Evolutionary conservation across 306 rosid species (phyloP), one percentile per base, ranked within the genome.

Genomic region (Cucurbita pepo): DNA sequence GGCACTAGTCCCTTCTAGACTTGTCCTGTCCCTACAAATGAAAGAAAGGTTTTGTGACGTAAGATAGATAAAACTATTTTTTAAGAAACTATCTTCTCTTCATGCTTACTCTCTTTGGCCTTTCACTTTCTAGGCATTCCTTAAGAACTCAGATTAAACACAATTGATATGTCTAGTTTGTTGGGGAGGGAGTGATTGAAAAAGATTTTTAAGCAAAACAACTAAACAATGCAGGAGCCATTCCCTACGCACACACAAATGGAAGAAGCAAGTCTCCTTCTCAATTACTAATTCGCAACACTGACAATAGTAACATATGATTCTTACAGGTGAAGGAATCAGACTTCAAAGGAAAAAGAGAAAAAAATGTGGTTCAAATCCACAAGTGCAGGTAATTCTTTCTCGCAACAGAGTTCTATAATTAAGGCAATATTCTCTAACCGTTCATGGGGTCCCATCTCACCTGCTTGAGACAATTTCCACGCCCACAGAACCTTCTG

Each of bases 331-430:
- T 94, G 62, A 85, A 76, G 76, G 95, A 91, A 77, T 88, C 95
- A 1, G 92, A 88, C 75, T 61, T 86, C 82, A 72, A 85, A 59
- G 97, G 97, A 57, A 80, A 81, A 83, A 87, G 79, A 77, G 99
- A 91, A 73, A 94, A 76, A 77, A 91, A 85, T 71, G 87, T 84
- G 22, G 99, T 89, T 82, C 72, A 83, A 79, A 76, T 95, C 73
- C 83, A 71, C 79, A 91, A 91, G 73, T 95, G 99, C 97, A 88
- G 99, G 99, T 89, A 75, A 72, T 60, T 78, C 59, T 76, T 56
- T 61, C 25, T 61, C 19, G 12, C 66, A 73, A 61, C 75, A 44
- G 36, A 8, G 15, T 48, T 69, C 73, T 8, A 61, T 7, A 61
- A 74, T 51, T 59, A 43, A 58, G 7, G 19, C 62, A 51, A 25